Evolutionary conservation across 163 green algal genomes (phyloP), one percentile per base, ranked within the genome.

Genomic region (Coccomyxa subellipsoidea): DNA sequence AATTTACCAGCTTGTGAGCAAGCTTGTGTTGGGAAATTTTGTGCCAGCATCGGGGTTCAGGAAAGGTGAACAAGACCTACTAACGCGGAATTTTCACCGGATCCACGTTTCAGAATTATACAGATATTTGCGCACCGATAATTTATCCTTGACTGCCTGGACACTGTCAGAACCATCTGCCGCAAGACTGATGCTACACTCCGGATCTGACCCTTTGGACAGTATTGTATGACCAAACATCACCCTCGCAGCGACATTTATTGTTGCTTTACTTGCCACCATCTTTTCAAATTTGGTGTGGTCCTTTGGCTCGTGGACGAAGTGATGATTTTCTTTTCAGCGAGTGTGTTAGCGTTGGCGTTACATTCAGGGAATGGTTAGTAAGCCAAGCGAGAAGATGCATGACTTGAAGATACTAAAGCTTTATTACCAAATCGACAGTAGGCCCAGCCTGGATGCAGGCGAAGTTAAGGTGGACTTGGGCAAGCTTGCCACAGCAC

Each of bases 111-210:
- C 4, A 7, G 23, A 8, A 8, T 59, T 8, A 59, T 59, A 12
- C 23, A 59, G 21, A 27, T 18, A 6, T 21, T 59, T 18, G 23
- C 66, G 15, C 32, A 73, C 66, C 66, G 5, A 18, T 73, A 73
- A 35, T 23, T 73, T 36, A 35, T 8, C 4, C 27, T 73, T 73
- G 6, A 73, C 29, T 8, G 31, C 66, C 66, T 73, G 66, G 66
- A 73, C n/a, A 34, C 66, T 73, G 66, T 73, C 66, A 32, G 66
- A 73, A 73, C 66, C 66, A 34, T 73, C 66, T 0, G 66, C 66
- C 32, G 27, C n/a, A 32, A 73, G 21, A 73, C 29, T 73, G 27
- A 73, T 36, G 29, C 27, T 34, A 7, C 66, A 32, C 7, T 73
- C 66, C 47, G 47, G 47, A 73, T 36, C 66, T 73, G 66, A 1